A percentile compares a stretch with the other conserved stretches of the same genome.
Evolutionary conservation across 345 rosid genomes (phyloP).

Genomic region (Populus nigra): DNA sequence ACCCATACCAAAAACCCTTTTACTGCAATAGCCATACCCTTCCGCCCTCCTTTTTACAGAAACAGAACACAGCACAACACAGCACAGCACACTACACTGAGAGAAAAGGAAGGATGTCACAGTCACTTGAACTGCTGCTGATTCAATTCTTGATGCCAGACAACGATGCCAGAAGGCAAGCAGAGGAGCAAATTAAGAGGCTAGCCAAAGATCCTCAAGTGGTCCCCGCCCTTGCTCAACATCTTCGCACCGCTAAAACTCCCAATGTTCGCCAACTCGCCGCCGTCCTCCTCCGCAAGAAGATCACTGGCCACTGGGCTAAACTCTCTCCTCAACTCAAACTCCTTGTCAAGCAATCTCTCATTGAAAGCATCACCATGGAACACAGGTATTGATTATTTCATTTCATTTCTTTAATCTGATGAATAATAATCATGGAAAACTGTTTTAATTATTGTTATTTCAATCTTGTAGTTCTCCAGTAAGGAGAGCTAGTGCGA

Average conservation of each 20-base stretch:
- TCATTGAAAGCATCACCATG: conserved; percentile 87
- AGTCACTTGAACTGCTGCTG: conserved; percentile 81
- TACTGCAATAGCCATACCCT: neutral
- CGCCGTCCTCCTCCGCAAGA: conserved; percentile 98
- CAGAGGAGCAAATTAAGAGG: conserved; percentile 96
- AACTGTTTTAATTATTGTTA: neutral
- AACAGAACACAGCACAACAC: neutral
- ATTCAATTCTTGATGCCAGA: conserved; percentile 99
- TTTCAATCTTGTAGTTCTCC: conserved; percentile 51
- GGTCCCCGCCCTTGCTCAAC: conserved; percentile 91
- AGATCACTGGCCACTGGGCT: conserved; percentile 99
- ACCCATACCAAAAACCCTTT: conserved; percentile 29
- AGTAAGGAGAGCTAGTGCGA: conserved; percentile 96
- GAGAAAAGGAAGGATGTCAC: conserved; percentile 53
- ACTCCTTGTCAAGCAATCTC: conserved; percentile 76
- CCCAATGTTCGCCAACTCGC: conserved; percentile 98
- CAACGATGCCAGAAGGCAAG: conserved; percentile 94
- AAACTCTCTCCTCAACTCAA: conserved; percentile 82
- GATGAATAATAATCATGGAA: neutral
- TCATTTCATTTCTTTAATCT: neutral
- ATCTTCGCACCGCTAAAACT: conserved; percentile 98
- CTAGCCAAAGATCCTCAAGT: conserved; percentile 97
- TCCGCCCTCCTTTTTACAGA: neutral
- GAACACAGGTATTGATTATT: conserved; percentile 64
- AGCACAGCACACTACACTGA: no score